Percentiles rank a stretch among this genome's conserved stretches.
Conservation (phyloP, 139 green algal species). For the Closterium sp. region DNA sequence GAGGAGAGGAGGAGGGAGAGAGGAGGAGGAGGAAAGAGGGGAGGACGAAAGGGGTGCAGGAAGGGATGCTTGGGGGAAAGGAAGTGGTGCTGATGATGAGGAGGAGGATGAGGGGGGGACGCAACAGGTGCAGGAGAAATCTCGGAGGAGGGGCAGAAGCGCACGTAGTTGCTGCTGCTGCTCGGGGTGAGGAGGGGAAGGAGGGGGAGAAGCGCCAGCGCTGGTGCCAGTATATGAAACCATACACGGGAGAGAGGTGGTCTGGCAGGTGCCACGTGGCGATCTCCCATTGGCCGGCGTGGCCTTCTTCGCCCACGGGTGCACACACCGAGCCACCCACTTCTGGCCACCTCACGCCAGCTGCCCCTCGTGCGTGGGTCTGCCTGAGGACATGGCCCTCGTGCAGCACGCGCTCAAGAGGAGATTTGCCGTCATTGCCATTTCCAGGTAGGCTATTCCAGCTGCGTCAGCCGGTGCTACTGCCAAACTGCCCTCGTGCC, state of each 20-base stretch:
- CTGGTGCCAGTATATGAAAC: background rate
- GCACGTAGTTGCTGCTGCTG: no score
- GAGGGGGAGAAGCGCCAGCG: background rate
- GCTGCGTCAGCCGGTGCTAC: no score
- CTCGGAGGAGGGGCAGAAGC: background rate
- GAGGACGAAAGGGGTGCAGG: background rate
- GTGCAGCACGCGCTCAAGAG: background rate
- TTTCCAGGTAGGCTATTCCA: background rate
- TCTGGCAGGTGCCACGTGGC: constrained; percentile 8
- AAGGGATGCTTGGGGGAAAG: background rate
- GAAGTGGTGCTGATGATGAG: no score
- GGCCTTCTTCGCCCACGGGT: no score
- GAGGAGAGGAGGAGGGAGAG: no score
- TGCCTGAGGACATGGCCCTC: background rate
- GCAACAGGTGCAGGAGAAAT: no score
- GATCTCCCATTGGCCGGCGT: background rate
- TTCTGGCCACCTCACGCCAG: no score
- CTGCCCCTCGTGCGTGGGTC: background rate
- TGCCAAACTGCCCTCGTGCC: no score
- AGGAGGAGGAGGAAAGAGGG: no score
- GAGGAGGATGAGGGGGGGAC: background rate
- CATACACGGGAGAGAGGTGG: background rate
- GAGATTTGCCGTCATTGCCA: background rate
- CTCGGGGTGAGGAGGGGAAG: no score
- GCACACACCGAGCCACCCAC: no score